These are phyloP conservation scores for Ophiognomonia clavigignenti-juglandacearum DNA, from an alignment of 2,329 filamentous ascomycete species.

Conservation along the genomic window DNA sequence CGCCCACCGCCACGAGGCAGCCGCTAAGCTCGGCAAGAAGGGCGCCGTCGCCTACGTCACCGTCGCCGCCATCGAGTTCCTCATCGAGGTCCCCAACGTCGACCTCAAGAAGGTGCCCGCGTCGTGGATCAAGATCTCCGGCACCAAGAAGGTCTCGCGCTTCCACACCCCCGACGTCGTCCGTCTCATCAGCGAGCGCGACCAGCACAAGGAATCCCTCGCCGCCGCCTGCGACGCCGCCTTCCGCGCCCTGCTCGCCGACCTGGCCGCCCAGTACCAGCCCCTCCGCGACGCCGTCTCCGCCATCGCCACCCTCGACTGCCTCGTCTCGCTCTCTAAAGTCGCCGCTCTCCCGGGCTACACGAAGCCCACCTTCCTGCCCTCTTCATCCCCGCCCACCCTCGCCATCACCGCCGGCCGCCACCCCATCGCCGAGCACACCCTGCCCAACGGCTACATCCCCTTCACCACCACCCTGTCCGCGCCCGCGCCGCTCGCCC, in stretches of 20 bases:
- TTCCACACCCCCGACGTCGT: constrained; percentile 94
- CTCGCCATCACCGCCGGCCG: constrained; percentile 72
- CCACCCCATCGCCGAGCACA: constrained; percentile 93
- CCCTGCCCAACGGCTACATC: constrained; percentile 81
- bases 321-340: constrained; percentile 77
- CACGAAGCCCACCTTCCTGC: constrained; percentile 64
- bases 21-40: constrained; percentile 66
- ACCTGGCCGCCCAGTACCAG: constrained; percentile 82
- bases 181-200: constrained; percentile 75
- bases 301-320: constrained; percentile 82
- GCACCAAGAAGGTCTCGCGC: constrained; percentile 85
- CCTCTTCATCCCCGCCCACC: constrained; percentile 57
- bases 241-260: constrained; percentile 65
- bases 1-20: constrained; percentile 67
- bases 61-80: constrained; percentile 85
- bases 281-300: constrained; percentile 83
- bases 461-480: constrained; percentile 78
- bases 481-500: constrained; percentile 61
- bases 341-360: constrained; percentile 87
- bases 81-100: constrained; percentile 84
- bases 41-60: constrained; percentile 71
- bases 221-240: constrained; percentile 86
- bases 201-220: constrained; percentile 91
- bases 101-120: constrained; percentile 85
- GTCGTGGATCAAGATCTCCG: constrained; percentile 91